These are phyloP conservation scores for Candida mattraensis DNA, from an alignment of 805 yeast genomes.

Conservation along the genomic window DNA sequence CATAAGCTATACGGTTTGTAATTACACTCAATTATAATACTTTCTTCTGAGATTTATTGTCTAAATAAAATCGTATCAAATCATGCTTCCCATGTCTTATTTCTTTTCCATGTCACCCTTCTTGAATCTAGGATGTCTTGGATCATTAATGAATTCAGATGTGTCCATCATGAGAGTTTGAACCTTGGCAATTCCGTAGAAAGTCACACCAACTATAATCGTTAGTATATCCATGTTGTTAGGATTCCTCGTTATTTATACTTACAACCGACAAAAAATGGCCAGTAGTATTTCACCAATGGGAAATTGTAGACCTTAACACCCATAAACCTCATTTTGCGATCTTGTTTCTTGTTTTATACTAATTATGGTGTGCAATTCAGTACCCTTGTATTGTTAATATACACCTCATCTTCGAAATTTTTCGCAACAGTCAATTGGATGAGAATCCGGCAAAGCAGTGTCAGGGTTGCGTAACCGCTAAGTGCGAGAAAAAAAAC, in stretches of 20 bases:
- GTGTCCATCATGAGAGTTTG: slow-evolving; percentile 69
- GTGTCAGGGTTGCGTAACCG: too few species aligned
- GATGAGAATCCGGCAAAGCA: too few species aligned
- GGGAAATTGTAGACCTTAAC: slow-evolving; percentile 38
- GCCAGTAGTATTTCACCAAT: slow-evolving; percentile 75
- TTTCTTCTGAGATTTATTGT: neutral
- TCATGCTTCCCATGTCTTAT: slow-evolving; percentile 21
- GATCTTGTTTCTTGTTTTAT: too few species aligned
- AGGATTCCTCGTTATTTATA: slow-evolving; percentile 20
- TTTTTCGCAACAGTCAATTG: too few species aligned
- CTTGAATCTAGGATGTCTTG: slow-evolving; percentile 90
- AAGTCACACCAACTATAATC: slow-evolving; percentile 50
- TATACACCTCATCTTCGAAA: too few species aligned
- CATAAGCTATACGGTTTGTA: slow-evolving; percentile 6
- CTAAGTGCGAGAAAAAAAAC: too few species aligned
- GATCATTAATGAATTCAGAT: slow-evolving; percentile 85
- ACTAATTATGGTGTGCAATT: too few species aligned
- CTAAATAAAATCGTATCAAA: too few species aligned
- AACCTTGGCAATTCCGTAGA: slow-evolving; percentile 68
- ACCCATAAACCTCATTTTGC: slow-evolving; percentile 35
- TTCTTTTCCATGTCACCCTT: slow-evolving; percentile 35
- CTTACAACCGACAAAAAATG: slow-evolving; percentile 82
- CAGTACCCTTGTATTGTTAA: too few species aligned
- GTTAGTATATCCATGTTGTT: slow-evolving; percentile 11
- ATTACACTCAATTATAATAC: neutral